A percentile compares a stretch with the other conserved stretches of the same genome.
Conservation (phyloP, 129 eudicot species). For the Cynara cardunculus region DNA sequence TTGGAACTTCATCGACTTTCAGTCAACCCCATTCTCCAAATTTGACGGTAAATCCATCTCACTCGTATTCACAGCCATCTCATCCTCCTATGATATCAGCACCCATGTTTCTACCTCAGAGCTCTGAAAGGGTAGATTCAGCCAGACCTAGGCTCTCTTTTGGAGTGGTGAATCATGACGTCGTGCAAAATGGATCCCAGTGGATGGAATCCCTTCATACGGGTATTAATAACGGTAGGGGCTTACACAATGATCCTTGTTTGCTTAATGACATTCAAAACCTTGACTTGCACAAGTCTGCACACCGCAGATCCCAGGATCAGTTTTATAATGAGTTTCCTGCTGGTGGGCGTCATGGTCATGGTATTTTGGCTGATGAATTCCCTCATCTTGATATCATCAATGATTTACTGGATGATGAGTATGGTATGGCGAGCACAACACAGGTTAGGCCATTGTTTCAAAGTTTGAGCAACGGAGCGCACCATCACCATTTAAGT, state of each 20-base stretch:
- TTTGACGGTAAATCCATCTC: constrained; percentile 16
- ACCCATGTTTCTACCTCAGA: constrained; percentile 39
- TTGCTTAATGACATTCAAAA: constrained; percentile 31
- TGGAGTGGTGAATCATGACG: constrained; percentile 54
- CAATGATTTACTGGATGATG: constrained; percentile 86
- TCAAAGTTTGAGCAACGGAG: constrained; percentile 25
- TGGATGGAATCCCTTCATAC: constrained; percentile 52
- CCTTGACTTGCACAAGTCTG: constrained; percentile 31
- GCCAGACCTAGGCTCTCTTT: constrained; percentile 50
- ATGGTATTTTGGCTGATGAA: constrained; percentile 53
- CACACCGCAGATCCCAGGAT: no score
- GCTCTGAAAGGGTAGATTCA: constrained; percentile 49
- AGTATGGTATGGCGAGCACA: constrained; percentile 37
- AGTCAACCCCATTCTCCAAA: constrained; percentile 44
- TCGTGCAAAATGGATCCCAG: constrained; percentile 35
- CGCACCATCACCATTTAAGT: constrained; percentile 52
- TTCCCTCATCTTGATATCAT: constrained; percentile 96
- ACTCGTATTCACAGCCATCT: constrained; percentile 37
- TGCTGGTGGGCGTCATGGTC: constrained; percentile 28
- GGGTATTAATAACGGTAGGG: constrained; percentile 19
- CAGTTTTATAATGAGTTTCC: not conserved
- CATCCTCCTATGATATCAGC: no score
- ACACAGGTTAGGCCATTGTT: not conserved
- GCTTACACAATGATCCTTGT: not conserved
- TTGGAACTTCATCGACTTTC: constrained; percentile 40